Conservation (phyloP, 1,284 basidiomycete genomes). For the Cryptococcus sp. region DNA sequence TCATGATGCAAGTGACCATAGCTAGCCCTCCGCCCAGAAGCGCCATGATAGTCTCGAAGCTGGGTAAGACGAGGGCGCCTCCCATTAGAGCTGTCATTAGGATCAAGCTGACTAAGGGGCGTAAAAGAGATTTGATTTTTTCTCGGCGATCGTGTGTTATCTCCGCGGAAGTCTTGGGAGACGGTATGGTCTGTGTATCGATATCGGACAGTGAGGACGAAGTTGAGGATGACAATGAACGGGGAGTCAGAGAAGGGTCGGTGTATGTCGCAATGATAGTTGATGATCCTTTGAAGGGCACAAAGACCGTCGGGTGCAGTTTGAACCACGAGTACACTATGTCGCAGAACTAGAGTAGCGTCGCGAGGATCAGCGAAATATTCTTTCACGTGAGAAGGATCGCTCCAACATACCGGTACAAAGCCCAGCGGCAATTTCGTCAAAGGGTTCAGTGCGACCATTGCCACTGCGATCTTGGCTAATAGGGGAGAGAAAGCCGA, state of each 20-base stretch:
- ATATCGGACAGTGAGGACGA: constrained; percentile 8
- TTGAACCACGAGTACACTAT: constrained; percentile 38
- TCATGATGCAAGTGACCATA: constrained; percentile 75
- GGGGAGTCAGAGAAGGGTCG: constrained; percentile 26
- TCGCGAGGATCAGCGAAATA: neutral
- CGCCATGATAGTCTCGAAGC: constrained; percentile 83
- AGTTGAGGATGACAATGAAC: constrained; percentile 6
- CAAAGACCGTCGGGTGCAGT: constrained; percentile 44
- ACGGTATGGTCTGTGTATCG: neutral
- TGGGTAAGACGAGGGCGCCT: constrained; percentile 76
- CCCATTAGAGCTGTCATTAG: constrained; percentile 65
- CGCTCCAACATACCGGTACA: constrained; percentile 64
- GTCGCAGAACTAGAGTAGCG: constrained; percentile 35
- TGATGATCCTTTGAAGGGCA: constrained; percentile 21
- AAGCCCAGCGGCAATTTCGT: constrained; percentile 84
- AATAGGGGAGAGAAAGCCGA: constrained; percentile 71
- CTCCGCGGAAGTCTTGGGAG: constrained; percentile 59
- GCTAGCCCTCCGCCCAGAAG: constrained; percentile 82
- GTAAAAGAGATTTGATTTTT: constrained; percentile 56
- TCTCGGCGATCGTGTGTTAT: constrained; percentile 32
- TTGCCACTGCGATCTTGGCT: constrained; percentile 77
- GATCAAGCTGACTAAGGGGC: constrained; percentile 62
- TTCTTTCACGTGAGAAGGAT: neutral
- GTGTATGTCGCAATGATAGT: constrained; percentile 21
- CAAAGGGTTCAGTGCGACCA: constrained; percentile 60